A percentile compares a stretch with the other conserved stretches of the same genome.
These are phyloP conservation scores for Skeletonema potamos DNA, from an alignment of 108 stramenopile genomes.

Conservation along the genomic window DNA sequence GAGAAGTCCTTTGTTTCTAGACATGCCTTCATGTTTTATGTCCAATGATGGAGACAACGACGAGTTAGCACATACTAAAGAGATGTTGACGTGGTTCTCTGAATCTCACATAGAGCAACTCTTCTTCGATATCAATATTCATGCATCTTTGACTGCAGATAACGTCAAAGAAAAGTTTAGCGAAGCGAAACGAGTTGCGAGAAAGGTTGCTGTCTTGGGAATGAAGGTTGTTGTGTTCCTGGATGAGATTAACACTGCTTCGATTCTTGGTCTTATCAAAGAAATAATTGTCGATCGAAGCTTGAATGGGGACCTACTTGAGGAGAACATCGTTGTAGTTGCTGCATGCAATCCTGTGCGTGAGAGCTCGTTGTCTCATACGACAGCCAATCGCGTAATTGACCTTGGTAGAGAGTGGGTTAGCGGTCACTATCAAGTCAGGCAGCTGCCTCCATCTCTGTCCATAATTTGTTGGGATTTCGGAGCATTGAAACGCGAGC, in stretches of 20 bases:
- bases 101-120: constrained; percentile 23
- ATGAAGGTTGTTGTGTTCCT: constrained; percentile 19
- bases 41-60: not conserved
- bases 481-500: constrained; percentile 24
- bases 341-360: constrained; percentile 37
- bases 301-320: constrained; percentile 8
- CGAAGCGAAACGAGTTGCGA: constrained; percentile 17
- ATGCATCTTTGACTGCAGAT: constrained; percentile 21
- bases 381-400: constrained; percentile 4
- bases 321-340: constrained; percentile 25
- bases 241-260: constrained; percentile 34
- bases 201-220: constrained; percentile 1
- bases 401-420: constrained; percentile 33
- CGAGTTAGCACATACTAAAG: not conserved
- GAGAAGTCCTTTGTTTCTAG: constrained; percentile 8
- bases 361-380: not conserved
- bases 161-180: constrained; percentile 7
- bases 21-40: not conserved
- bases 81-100: constrained; percentile 15
- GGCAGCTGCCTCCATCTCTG: constrained; percentile 9
- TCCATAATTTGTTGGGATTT: constrained; percentile 17
- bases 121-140: constrained; percentile 35
- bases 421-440: constrained; percentile 40
- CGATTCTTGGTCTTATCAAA: constrained; percentile 25
- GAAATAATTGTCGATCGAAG: constrained; percentile 29